Percentiles rank a stretch among this genome's conserved stretches.
Conservation (phyloP, 768 basidiomycete genomes). For the Macrocybe gigantea region DNA sequence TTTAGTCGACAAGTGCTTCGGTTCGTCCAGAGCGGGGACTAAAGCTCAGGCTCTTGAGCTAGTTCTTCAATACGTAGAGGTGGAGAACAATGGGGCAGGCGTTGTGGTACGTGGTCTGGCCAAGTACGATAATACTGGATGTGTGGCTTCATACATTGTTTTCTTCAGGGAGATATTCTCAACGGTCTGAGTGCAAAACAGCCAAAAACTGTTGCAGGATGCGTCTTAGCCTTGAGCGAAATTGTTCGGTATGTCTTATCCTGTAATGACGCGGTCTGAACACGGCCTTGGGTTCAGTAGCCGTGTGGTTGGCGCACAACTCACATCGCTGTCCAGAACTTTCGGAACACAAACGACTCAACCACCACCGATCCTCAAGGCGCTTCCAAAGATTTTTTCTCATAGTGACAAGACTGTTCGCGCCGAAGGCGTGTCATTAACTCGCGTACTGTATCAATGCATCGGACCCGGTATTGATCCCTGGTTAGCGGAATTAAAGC, state of each 20-base stretch:
- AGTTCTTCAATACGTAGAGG: slow-evolving; percentile 84
- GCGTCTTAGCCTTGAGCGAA: slow-evolving; percentile 74
- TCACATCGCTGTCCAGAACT: slow-evolving; percentile 34
- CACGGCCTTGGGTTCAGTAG: not conserved
- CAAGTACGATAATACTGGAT: not conserved
- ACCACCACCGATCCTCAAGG: slow-evolving; percentile 76
- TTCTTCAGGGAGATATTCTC: slow-evolving; percentile 64
- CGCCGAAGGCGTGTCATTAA: slow-evolving; percentile 79
- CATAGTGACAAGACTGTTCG: slow-evolving; percentile 96
- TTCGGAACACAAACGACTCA: slow-evolving; percentile 78
- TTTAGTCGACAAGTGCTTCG: slow-evolving; percentile 93
- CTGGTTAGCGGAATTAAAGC: slow-evolving; percentile 86
- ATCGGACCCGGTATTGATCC: slow-evolving; percentile 81
- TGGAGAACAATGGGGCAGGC: slow-evolving; percentile 83
- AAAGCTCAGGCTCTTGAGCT: slow-evolving; percentile 85
- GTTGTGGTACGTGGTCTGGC: slow-evolving; percentile 68
- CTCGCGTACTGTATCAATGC: slow-evolving; percentile 76
- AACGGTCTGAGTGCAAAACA: slow-evolving; percentile 87
- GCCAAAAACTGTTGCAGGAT: slow-evolving; percentile 86
- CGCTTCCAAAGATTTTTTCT: slow-evolving; percentile 87
- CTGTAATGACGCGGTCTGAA: not conserved
- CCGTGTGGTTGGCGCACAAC: slow-evolving; percentile 1
- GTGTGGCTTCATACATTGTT: not conserved
- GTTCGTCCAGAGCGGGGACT: slow-evolving; percentile 86
- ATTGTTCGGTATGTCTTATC: slow-evolving; percentile 61